Evolutionary conservation across 164 flowering plant genomes (phyloP), one percentile per base, ranked within the genome.

Genomic region (Litsea cubeba): DNA sequence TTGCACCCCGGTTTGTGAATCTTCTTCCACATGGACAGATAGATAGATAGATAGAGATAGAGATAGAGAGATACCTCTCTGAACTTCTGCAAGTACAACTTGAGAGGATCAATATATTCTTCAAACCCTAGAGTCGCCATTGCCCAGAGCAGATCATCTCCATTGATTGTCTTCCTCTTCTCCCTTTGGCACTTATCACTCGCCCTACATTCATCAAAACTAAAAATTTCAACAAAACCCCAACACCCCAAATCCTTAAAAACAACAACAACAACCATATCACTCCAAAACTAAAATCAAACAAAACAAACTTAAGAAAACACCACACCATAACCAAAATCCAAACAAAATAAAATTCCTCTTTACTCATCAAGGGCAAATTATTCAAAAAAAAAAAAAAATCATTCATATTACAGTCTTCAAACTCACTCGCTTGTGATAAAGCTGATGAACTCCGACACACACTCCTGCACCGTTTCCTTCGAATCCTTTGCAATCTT

Each of bases 141-240:
- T 17, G 93, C 93, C 93, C 91, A 89, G 23, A 91, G 74, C 80
- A 91, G 81, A 86, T 89, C 95, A 75, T 89, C 93, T 0, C 95
- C 95, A 83, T 88, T 89, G 17, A 89, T 86, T 2, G 93, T 91
- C 89, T 89, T 89, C 60, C 95, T 79, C 83, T 91, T 89, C 83
- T 91, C 93, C 71, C 79, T 85, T 84, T 88, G 91, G 72, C 95
- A 91, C 79, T 91, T 91, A 75, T 88, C 93, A 69, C 95, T 90
- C 30, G 95, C 95, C 83, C 95, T 90, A 62, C 50, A 77, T 32
- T 60, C 72, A 78, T 35, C 15, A 63, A 40, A 62, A 69, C 20
- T 0, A 40, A n/a, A 26, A 58, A 46, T 46, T 67, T 66, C 65
- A 28, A 49, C 63, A 77, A 17, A 20, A 62, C 46, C 46, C 46